Percentiles rank a stretch among this genome's conserved stretches.
Conservation (phyloP, 169 alveolate genomes). For the Eimeria maxima region DNA sequence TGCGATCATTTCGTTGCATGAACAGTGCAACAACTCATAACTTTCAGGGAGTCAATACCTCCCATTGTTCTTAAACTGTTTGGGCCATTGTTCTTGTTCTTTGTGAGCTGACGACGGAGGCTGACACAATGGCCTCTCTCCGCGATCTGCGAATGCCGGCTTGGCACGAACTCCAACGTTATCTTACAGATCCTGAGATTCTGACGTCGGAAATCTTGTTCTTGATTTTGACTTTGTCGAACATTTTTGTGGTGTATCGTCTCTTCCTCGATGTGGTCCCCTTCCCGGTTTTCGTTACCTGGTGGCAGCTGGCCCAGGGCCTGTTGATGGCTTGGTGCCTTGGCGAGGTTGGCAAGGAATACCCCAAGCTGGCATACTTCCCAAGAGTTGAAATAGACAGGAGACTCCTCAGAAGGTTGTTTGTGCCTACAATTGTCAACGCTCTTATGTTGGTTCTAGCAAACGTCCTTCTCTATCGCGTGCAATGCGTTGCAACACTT, state of each 20-base stretch:
- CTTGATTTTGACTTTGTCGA: conserved; percentile 92
- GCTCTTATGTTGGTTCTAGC: conserved; percentile 94
- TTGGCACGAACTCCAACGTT: conserved; percentile 92
- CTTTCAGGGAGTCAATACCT: conserved; percentile 58
- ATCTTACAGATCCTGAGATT: conserved; percentile 92
- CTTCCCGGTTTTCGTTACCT: conserved; percentile 95
- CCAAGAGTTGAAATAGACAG: conserved; percentile 91
- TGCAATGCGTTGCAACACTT: conserved; percentile 95
- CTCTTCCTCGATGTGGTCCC: conserved; percentile 94
- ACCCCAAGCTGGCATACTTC: conserved; percentile 92
- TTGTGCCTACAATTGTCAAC: conserved; percentile 93
- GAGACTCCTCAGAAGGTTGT: conserved; percentile 89
- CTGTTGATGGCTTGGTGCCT: conserved; percentile 94
- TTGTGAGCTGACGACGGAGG: conserved; percentile 28
- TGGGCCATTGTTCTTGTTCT: conserved; percentile 28
- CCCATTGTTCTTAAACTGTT: conserved; percentile 32
- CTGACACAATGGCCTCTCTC: conserved; percentile 80
- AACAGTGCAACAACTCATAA: conserved; percentile 40
- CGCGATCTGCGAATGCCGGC: conserved; percentile 85
- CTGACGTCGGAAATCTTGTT: conserved; percentile 93
- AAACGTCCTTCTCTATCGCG: conserved; percentile 92
- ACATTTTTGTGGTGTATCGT: conserved; percentile 95
- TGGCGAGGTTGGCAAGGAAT: conserved; percentile 94
- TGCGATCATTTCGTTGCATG: conserved; percentile 61
- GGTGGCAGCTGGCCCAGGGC: conserved; percentile 97